These are phyloP conservation scores for Botrytis fabae DNA, from an alignment of 2,329 filamentous ascomycete species.

Conservation along the genomic window DNA sequence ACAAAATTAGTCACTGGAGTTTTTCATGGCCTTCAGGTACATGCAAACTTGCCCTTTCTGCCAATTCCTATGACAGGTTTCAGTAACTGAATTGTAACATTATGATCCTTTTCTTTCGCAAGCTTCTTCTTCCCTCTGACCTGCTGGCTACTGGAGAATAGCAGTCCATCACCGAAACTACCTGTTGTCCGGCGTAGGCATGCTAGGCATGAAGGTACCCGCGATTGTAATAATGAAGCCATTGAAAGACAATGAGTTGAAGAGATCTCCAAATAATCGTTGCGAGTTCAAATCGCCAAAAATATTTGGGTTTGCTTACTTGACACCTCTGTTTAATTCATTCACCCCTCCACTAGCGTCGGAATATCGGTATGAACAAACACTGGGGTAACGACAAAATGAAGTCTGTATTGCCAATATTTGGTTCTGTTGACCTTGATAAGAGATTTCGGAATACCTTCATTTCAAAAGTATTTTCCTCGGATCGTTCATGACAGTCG, in stretches of 20 bases:
- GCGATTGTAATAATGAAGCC: conserved; percentile 35
- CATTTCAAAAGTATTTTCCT: not conserved
- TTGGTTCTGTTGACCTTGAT: conserved; percentile 4
- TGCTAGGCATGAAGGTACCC: conserved; percentile 37
- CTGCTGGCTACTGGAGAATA: conserved; percentile 39
- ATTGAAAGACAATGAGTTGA: conserved; percentile 29
- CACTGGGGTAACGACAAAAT: conserved; percentile 4
- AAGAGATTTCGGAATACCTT: conserved; percentile 14
- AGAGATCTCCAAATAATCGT: not conserved
- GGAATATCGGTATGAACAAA: conserved; percentile 8
- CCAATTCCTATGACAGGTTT: conserved; percentile 55
- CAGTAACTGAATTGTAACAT: conserved; percentile 52
- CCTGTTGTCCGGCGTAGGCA: conserved; percentile 36
- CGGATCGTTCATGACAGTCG: not conserved
- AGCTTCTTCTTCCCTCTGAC: conserved; percentile 48
- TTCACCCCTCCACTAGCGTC: conserved; percentile 12
- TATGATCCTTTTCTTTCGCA: conserved; percentile 40
- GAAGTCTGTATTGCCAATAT: conserved; percentile 6
- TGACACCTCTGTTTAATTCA: conserved; percentile 9
- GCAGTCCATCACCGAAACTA: conserved; percentile 29
- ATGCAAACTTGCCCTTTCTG: conserved; percentile 43
- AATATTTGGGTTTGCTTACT: conserved; percentile 19
- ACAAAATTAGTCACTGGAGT: conserved; percentile 1
- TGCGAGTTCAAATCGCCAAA: conserved; percentile 14
- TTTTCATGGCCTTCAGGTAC: not conserved